phyloP scores from a whole-genome alignment of 2,329 filamentous ascomycete species.

The Tolypocladium amazonense region DNA sequence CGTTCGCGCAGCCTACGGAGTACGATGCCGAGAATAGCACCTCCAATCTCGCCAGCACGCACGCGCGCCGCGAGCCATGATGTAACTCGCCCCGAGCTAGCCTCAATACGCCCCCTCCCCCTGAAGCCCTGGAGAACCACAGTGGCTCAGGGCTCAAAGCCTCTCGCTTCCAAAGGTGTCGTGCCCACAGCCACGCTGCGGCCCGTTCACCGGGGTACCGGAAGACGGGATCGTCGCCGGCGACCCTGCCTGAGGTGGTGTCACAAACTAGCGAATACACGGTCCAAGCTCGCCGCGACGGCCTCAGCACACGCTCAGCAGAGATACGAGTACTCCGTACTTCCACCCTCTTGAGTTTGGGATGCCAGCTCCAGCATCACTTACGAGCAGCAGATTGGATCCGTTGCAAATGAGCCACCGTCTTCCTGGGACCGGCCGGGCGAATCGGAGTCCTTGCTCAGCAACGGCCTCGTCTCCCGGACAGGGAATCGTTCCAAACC shows the following conservation, averaged over 20 bases:
- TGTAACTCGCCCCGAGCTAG: background rate
- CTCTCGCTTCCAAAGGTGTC: background rate
- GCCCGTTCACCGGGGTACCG: background rate
- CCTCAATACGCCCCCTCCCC: background rate
- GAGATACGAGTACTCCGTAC: background rate
- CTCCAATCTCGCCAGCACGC: background rate
- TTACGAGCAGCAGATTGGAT: background rate
- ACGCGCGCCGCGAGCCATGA: background rate
- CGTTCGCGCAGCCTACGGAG: background rate
- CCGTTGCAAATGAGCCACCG: background rate
- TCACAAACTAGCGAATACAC: background rate
- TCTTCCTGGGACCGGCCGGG: background rate
- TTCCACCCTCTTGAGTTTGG: background rate
- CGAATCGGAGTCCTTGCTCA: conserved; percentile 1
- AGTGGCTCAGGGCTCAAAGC: background rate
- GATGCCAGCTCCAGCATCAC: background rate
- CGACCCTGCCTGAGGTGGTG: background rate
- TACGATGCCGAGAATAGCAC: background rate
- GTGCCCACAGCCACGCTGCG: background rate
- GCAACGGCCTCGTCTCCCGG: background rate
- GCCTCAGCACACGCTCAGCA: background rate
- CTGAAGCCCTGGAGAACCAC: background rate
- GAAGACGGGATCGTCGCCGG: background rate
- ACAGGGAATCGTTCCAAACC: background rate
- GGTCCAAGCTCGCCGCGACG: background rate